Evolutionary conservation across 768 basidiomycete species (phyloP).

Genomic region (Ramaria sp.): DNA sequence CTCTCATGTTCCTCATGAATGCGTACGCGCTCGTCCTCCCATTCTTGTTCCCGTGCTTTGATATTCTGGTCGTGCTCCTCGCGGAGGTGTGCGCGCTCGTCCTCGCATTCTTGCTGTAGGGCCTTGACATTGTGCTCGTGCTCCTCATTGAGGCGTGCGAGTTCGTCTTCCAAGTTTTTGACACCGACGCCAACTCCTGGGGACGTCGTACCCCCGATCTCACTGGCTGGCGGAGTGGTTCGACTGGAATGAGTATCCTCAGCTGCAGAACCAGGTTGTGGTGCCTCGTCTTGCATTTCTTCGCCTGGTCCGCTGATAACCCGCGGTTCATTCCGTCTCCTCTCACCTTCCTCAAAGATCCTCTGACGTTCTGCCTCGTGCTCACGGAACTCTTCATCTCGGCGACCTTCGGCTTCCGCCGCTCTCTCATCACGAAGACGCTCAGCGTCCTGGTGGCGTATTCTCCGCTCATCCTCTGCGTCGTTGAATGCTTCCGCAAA

Average conservation of each 20-base stretch:
- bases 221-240: constrained; percentile 36
- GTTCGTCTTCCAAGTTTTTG: constrained; percentile 56
- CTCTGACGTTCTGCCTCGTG: constrained; percentile 57
- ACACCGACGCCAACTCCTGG: constrained; percentile 23
- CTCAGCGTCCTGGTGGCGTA: constrained; percentile 48
- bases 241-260: constrained; percentile 22
- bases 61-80: constrained; percentile 17
- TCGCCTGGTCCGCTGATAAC: constrained; percentile 29
- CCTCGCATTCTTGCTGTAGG: constrained; percentile 36
- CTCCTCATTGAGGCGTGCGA: constrained; percentile 41
- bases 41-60: constrained; percentile 38
- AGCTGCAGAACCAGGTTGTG: not conserved
- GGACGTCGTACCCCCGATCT: not conserved
- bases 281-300: constrained; percentile 15
- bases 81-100: constrained; percentile 30
- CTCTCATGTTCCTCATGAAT: constrained; percentile 31
- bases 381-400: constrained; percentile 53
- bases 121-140: constrained; percentile 43
- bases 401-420: constrained; percentile 48
- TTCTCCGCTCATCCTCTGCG: constrained; percentile 34
- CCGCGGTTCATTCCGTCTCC: constrained; percentile 36
- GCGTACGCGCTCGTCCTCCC: constrained; percentile 49
- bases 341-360: constrained; percentile 50
- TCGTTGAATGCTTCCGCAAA: constrained; percentile 25
- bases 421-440: constrained; percentile 39